Percentiles rank a stretch among this genome's conserved stretches.
phyloP scores from a whole-genome alignment of 352 stramenopile species.

The Aphanomyces euteiches region DNA sequence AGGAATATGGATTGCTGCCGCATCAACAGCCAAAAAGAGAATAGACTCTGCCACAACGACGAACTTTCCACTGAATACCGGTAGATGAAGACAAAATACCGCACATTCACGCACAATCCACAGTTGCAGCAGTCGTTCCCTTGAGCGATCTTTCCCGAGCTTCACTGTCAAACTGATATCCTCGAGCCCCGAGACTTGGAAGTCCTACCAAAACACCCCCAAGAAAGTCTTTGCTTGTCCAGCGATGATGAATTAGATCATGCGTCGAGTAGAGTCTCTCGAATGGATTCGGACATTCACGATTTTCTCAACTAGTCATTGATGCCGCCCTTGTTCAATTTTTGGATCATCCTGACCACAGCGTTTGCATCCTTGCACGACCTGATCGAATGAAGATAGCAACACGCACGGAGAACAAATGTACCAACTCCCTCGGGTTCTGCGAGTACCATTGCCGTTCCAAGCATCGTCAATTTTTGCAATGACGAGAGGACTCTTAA shows the following conservation, averaged over 20 bases:
- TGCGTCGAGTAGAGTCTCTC: conserved; percentile 5
- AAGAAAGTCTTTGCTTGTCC: not conserved
- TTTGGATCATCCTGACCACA: not conserved
- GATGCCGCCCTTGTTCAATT: conserved; percentile 5
- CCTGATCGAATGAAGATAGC: not conserved
- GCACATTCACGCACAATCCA: too few relatives aligned
- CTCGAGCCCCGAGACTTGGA: too few relatives aligned
- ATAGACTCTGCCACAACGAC: too few relatives aligned
- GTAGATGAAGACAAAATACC: too few relatives aligned
- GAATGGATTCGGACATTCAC: conserved; percentile 1
- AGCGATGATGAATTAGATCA: not conserved
- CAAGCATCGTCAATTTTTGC: conserved; percentile 57
- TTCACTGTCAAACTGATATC: too few relatives aligned
- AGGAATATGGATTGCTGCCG: too few relatives aligned
- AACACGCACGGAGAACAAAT: not conserved
- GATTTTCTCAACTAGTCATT: not conserved
- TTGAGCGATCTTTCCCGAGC: too few relatives aligned
- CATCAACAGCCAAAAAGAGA: too few relatives aligned
- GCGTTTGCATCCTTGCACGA: conserved; percentile 9
- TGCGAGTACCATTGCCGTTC: conserved; percentile 55
- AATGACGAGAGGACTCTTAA: conserved; percentile 41
- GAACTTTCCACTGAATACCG: too few relatives aligned
- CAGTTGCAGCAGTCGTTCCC: too few relatives aligned
- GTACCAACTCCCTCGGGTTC: not conserved
- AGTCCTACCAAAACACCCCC: not conserved